Evolutionary conservation across 208 protist genomes (phyloP).

Genomic region (Acanthamoeba lenticulata): DNA sequence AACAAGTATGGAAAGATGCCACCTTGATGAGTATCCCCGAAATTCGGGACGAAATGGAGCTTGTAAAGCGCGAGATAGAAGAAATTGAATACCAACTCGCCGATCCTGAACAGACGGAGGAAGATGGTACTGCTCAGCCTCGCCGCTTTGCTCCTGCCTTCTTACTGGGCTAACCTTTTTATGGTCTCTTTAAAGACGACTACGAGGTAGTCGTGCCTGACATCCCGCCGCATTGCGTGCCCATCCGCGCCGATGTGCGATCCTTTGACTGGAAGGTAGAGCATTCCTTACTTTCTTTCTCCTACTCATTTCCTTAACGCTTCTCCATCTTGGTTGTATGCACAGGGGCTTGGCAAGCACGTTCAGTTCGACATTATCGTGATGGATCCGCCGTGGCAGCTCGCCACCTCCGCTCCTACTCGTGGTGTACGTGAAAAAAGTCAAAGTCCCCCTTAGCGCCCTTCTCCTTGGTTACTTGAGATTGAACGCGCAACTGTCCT

Average conservation of each 20-base stretch:
- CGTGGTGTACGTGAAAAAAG: constrained; percentile 78
- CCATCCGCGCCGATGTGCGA: constrained; percentile 80
- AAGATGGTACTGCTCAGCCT: constrained; percentile 39
- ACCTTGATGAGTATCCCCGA: constrained; percentile 17
- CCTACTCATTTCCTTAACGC: not conserved
- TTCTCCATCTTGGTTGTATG: no score
- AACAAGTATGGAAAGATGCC: constrained; percentile 18
- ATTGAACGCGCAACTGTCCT: not conserved
- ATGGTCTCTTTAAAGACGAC: constrained; percentile 7
- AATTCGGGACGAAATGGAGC: constrained; percentile 30
- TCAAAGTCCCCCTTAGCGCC: not conserved
- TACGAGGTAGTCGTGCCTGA: constrained; percentile 67
- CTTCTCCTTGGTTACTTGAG: constrained; percentile 57
- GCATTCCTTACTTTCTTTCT: not conserved
- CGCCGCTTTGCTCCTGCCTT: no score
- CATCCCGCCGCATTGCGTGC: constrained; percentile 77
- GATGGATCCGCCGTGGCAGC: constrained; percentile 88
- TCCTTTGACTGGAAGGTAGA: constrained; percentile 74
- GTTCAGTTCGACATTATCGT: constrained; percentile 86
- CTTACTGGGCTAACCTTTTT: not conserved
- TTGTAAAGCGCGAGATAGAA: not conserved
- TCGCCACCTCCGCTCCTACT: constrained; percentile 80
- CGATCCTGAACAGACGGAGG: not conserved
- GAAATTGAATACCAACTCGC: not conserved
- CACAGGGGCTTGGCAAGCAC: constrained; percentile 59